Conservation (phyloP, 768 basidiomycete genomes). For the Pleurotus sapidus region DNA sequence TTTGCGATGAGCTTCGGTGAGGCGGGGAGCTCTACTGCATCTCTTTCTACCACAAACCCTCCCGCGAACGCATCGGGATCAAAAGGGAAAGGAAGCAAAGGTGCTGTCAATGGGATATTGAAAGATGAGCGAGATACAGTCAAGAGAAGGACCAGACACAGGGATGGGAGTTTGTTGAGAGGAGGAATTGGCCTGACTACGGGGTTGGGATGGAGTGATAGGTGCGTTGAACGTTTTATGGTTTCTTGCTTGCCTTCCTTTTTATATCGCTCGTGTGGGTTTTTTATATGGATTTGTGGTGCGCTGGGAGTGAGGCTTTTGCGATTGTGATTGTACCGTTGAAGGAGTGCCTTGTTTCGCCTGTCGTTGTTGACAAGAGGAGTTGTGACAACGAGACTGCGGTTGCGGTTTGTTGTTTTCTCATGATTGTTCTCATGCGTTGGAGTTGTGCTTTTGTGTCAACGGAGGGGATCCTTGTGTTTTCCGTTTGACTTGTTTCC, state of each 20-base stretch:
- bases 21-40: slow-evolving; percentile 2
- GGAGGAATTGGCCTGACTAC: slow-evolving; percentile 72
- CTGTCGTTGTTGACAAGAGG: no score
- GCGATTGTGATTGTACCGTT: no score
- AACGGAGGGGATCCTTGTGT: background rate
- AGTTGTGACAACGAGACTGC: no score
- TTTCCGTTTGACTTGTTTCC: background rate
- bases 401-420: background rate
- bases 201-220: slow-evolving; percentile 74
- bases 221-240: slow-evolving; percentile 32
- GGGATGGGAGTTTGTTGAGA: slow-evolving; percentile 53
- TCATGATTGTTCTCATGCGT: slow-evolving; percentile 3
- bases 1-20: background rate
- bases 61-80: no score
- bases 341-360: no score
- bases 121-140: slow-evolving; percentile 61
- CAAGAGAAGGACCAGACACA: slow-evolving; percentile 53
- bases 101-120: slow-evolving; percentile 16
- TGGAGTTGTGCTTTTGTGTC: slow-evolving; percentile 4
- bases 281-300: no score
- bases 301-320: no score
- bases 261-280: background rate
- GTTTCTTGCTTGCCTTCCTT: background rate
- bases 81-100: no score
- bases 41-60: slow-evolving; percentile 24